Evolutionary conservation across 176 grass and related monocot genomes (phyloP), one percentile per base, ranked within the genome.

Genomic region (Sorghum bicolor): DNA sequence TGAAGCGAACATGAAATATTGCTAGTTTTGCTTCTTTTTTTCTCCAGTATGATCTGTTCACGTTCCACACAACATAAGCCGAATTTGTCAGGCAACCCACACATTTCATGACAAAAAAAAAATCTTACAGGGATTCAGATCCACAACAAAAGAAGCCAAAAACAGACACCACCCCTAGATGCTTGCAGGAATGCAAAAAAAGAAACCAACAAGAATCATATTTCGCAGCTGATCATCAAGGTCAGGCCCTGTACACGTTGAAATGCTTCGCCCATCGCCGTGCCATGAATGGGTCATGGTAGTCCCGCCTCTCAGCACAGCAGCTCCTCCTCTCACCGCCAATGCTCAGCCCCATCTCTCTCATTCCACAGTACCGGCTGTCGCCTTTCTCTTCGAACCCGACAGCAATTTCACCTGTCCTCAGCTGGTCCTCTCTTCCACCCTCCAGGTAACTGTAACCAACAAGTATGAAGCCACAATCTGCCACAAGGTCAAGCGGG

Each of bases 231-330:
- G 78, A 66, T 26, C 16, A 80, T 39, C 44, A 82, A 34, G 70
- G 60, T 92, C 71, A 94, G 65, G 86, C 78, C 76, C 93, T 93
- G 75, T 94, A 96, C 43, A 91, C 89, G 37, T 94, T 89, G 87
- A 99, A 86, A 91, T 96, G 91, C 78, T 99, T 99, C 10, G 93
- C 91, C 97, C 93, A 99, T 77, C 97, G 70, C 9, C 88, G 87
- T 20, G 93, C 97, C 83, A 94, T 94, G 84, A 96, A 94, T 0
- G 93, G 93, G 39, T 99, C 97, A 9, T 94, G 89, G 66, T 94
- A 92, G 37, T 94, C 93, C 86, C 88, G 90, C 43, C 86, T 87
- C 40, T 94, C 91, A 0, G 78, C 75, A 0, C 87, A 92, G 74
- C 89, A 94, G 77, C 88, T 96, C 64, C 91, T 85, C 72, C 96